Conservation (phyloP, 768 basidiomycete species). For the Tylopilus cervinicoccineus region DNA sequence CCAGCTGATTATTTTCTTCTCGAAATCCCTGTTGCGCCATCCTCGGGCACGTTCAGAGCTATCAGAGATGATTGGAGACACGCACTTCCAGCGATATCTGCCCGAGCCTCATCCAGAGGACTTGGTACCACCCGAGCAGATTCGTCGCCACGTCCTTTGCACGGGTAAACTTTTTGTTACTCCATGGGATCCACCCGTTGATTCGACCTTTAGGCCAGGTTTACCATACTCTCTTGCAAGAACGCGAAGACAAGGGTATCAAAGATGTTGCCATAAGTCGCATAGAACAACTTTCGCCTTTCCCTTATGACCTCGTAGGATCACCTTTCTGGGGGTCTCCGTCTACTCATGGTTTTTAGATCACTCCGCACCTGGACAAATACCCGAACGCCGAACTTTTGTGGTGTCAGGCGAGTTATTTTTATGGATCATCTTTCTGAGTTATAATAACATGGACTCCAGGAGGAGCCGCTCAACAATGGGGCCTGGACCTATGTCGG, state of each 20-base stretch:
- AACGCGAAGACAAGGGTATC: constrained; percentile 87
- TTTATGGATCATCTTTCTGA: neutral
- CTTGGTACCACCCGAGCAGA: constrained; percentile 76
- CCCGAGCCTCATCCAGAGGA: constrained; percentile 74
- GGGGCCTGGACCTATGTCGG: constrained; percentile 97
- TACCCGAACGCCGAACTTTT: constrained; percentile 93
- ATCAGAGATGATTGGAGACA: constrained; percentile 85
- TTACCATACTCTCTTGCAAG: constrained; percentile 84
- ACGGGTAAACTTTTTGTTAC: constrained; percentile 42
- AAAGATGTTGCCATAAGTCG: constrained; percentile 93
- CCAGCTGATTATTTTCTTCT: constrained; percentile 93
- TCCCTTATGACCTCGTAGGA: constrained; percentile 91
- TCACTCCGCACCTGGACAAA: constrained; percentile 91
- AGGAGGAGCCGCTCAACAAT: constrained; percentile 96
- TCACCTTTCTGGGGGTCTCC: neutral
- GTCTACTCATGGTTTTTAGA: constrained; percentile 36
- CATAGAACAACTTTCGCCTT: constrained; percentile 92
- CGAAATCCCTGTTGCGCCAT: constrained; percentile 92
- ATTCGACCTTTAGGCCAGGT: constrained; percentile 67
- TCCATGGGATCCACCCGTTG: neutral
- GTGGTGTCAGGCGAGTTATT: constrained; percentile 73
- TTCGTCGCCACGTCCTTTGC: constrained; percentile 91
- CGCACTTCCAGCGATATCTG: constrained; percentile 89
- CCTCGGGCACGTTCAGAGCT: constrained; percentile 86
- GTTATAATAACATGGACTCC: constrained; percentile 9